Evolutionary conservation across 1,284 basidiomycete genomes (phyloP), one percentile per base, ranked within the genome.

Genomic region (Testicularia cyperi): DNA sequence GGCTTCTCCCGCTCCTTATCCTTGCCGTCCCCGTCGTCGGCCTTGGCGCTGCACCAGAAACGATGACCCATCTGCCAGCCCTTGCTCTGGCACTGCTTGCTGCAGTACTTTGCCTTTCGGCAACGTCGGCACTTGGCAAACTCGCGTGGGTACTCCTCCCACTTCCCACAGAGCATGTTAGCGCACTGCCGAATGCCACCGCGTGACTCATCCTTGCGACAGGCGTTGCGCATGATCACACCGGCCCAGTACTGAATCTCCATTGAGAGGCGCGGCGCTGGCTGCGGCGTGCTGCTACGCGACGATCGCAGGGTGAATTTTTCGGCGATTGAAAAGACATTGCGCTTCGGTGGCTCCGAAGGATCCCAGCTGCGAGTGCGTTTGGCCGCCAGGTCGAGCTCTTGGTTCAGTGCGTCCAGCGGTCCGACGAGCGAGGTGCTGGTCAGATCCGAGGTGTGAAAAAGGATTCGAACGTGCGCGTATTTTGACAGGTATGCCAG

Each of bases 161-260:
- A 97, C 65, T 85, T 84, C 0, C 94, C 94, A 70, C 95, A 98
- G 15, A 52, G 40, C 49, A 83, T 97, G 77, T 96, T 95, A 5
- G 95, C 95, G 80, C 94, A 98, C 77, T 97, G 95, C 49, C 94
- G 80, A 58, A 97, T 92, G 4, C 95, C 95, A 52, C 91, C 91
- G 32, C 88, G 80, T 18, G 61, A 56, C 55, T 96, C 92, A 73
- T 98, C 94, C 81, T 98, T 98, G 75, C 94, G 82, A 79, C 94
- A 98, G 6, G 95, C 94, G 75, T 98, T 98, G 40, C 95, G 84
- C 94, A 98, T 98, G 72, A 97, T 96, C 12, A 97, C 94, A 4
- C 92, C 92, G 0, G 94, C 94, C 95, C 94, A 98, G 74, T 96
- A 97, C 79, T 97, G 91, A 38, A 98, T 95, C 77, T 97, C 92